Conservation (phyloP, 441 rosid species). For the Biscutella laevigata region DNA sequence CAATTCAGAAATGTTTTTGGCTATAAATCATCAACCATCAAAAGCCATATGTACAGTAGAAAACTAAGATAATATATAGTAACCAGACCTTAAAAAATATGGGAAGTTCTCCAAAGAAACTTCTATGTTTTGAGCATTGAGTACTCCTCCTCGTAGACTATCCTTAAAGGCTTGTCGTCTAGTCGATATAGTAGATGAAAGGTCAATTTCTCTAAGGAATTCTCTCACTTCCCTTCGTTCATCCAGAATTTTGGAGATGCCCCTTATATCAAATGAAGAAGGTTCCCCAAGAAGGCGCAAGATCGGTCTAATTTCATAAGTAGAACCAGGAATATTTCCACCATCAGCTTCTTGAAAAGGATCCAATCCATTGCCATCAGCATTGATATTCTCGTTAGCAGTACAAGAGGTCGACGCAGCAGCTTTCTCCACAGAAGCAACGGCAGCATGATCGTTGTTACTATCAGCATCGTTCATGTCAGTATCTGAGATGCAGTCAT, state of each 20-base stretch:
- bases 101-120: slow-evolving; percentile 80
- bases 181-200: slow-evolving; percentile 41
- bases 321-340: slow-evolving; percentile 46
- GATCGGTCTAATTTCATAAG: slow-evolving; percentile 57
- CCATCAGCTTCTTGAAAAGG: slow-evolving; percentile 42
- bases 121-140: slow-evolving; percentile 54
- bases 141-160: slow-evolving; percentile 58
- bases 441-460: slow-evolving; percentile 43
- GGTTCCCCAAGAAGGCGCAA: slow-evolving; percentile 57
- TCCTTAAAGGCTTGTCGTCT: slow-evolving; percentile 69
- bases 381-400: slow-evolving; percentile 44
- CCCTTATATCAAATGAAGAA: slow-evolving; percentile 41
- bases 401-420: slow-evolving; percentile 42
- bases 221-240: slow-evolving; percentile 50
- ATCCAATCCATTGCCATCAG: slow-evolving; percentile 47
- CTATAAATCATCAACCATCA: slow-evolving; percentile 8
- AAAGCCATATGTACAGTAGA: not conserved
- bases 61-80: not conserved
- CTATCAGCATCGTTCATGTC: slow-evolving; percentile 60
- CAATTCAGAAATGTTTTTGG: slow-evolving; percentile 16
- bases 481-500: slow-evolving; percentile 50
- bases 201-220: slow-evolving; percentile 45
- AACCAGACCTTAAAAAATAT: slow-evolving; percentile 71
- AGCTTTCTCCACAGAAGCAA: slow-evolving; percentile 48
- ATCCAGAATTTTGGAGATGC: slow-evolving; percentile 57